Evolutionary conservation across 2,329 filamentous ascomycete genomes (phyloP), one percentile per base, ranked within the genome.

Genomic region (Neospermospora avenae): DNA sequence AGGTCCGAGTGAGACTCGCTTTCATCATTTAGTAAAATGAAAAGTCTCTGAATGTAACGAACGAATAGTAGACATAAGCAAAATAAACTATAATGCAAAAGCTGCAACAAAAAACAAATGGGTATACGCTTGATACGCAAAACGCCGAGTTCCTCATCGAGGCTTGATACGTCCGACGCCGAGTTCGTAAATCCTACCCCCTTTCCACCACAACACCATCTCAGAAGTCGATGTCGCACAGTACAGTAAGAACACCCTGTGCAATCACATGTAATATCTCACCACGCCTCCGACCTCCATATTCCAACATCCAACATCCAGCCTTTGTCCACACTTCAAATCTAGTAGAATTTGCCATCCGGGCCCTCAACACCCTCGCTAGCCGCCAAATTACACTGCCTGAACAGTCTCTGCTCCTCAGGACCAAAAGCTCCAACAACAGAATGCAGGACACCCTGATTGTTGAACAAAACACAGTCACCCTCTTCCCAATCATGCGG

Each of bases 321-420:
- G 18, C 20, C 42, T 20, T 24, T 57, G 22, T 24, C 58, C 14
- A 24, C 16, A 13, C 28, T 13, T 22, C 3, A 22, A 20, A n/a
- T 13, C 58, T 67, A 73, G 57, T 73, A 73, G 14, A 71, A 63
- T 57, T 69, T 70, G 14, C 67, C 68, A 65, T 72, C 70, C 3
- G 70, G 69, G 5, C 70, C 70, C 69, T 69, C 68, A 34, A 72
- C 70, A 54, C 70, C 70, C 63, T 80, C 74, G 61, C 81, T 87
- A 3, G 82, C 85, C n/a, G 89, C 88, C 73, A 92, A 78, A 72
- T 93, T 92, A 74, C 89, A 93, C 77, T 93, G 89, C 63, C 89
- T 77, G 71, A 93, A 92, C 61, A 93, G 72, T 46, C 89, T 76
- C 34, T 91, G 84, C 76, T 92, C 88, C n/a, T 88, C 82, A 52